Percentiles rank a stretch among this genome's conserved stretches.
Conservation (phyloP, 768 basidiomycete species). For the Cyathus striatus region DNA sequence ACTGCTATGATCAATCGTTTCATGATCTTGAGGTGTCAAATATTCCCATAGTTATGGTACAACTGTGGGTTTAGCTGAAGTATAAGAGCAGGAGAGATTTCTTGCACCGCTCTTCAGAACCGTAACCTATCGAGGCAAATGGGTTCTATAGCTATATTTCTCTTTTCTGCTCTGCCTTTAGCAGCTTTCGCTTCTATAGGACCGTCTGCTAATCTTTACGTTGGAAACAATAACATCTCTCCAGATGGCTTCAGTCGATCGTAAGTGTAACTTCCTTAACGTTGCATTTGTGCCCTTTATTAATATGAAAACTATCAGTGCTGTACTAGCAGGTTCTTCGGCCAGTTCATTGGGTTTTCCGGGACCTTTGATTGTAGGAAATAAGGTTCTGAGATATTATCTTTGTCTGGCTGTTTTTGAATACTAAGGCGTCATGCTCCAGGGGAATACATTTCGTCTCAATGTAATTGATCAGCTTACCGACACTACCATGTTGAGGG, state of each 20-base stretch:
- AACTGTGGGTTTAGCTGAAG: no score
- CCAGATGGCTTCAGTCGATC: slow-evolving; percentile 46
- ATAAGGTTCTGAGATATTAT: slow-evolving; percentile 21
- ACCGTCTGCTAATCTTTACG: slow-evolving; percentile 26
- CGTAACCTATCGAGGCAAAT: no score
- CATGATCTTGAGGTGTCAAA: no score
- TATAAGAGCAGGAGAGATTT: no score
- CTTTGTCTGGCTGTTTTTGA: slow-evolving; percentile 34
- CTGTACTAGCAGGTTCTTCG: slow-evolving; percentile 11
- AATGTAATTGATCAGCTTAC: slow-evolving; percentile 40
- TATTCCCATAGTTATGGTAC: no score
- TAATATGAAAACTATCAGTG: slow-evolving; percentile 3
- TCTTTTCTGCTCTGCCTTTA: slow-evolving; percentile 5
- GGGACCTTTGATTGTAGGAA: slow-evolving; percentile 10
- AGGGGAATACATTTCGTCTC: slow-evolving; percentile 30
- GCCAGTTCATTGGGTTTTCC: slow-evolving; percentile 5
- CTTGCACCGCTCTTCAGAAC: no score
- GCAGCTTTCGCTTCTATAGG: slow-evolving; percentile 17
- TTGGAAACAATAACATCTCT: slow-evolving; percentile 38
- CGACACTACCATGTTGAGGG: slow-evolving; percentile 28
- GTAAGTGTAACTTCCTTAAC: slow-evolving; percentile 4
- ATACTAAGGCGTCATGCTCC: background rate
- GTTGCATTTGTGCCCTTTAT: slow-evolving; percentile 3
- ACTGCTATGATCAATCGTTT: no score
- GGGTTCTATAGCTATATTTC: no score